Percentiles rank a stretch among this genome's conserved stretches.
phyloP scores from a whole-genome alignment of 1,284 basidiomycete genomes.

The Mycosarcoma maydis region DNA sequence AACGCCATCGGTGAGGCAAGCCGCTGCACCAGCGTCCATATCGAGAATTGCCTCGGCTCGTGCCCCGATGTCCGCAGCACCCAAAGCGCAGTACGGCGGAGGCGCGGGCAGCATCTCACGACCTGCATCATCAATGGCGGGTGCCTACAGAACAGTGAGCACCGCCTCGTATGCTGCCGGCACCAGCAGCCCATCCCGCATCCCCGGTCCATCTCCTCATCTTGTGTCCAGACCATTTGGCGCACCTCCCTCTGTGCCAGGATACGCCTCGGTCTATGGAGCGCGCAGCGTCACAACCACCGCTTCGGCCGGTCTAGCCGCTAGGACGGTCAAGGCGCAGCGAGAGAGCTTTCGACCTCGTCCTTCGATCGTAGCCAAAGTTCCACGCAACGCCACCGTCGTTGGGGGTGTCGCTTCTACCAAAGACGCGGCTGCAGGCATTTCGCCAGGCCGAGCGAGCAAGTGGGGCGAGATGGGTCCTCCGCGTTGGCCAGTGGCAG shows the following conservation, averaged over 20 bases:
- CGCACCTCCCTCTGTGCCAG: conserved; percentile 7
- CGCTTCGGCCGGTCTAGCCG: conserved; percentile 13
- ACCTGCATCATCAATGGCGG: conserved; percentile 32
- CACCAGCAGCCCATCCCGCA: conserved; percentile 40
- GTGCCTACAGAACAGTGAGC: conserved; percentile 25
- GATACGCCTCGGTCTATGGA: conserved; percentile 22
- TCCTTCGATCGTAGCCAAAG: conserved; percentile 42
- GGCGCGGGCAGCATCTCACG: conserved; percentile 21
- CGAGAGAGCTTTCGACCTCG: conserved; percentile 46
- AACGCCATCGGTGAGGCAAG: conserved; percentile 19
- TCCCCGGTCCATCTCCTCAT: conserved; percentile 29
- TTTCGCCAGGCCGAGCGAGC: conserved; percentile 43
- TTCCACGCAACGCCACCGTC: conserved; percentile 18
- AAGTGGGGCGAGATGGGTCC: conserved; percentile 54
- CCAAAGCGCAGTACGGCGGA: conserved; percentile 14
- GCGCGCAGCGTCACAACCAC: conserved; percentile 24
- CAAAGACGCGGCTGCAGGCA: not conserved
- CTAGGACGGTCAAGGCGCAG: conserved; percentile 27
- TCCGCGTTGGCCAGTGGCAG: conserved; percentile 35
- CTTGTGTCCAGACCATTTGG: conserved; percentile 13
- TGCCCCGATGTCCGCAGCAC: conserved; percentile 27
- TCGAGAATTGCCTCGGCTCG: conserved; percentile 31
- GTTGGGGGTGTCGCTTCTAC: conserved; percentile 16
- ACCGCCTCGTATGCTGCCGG: conserved; percentile 28
- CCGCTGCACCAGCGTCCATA: conserved; percentile 15